These are phyloP conservation scores for Gymnopus androsaceus DNA, from an alignment of 1,284 basidiomycete genomes.

Conservation along the genomic window DNA sequence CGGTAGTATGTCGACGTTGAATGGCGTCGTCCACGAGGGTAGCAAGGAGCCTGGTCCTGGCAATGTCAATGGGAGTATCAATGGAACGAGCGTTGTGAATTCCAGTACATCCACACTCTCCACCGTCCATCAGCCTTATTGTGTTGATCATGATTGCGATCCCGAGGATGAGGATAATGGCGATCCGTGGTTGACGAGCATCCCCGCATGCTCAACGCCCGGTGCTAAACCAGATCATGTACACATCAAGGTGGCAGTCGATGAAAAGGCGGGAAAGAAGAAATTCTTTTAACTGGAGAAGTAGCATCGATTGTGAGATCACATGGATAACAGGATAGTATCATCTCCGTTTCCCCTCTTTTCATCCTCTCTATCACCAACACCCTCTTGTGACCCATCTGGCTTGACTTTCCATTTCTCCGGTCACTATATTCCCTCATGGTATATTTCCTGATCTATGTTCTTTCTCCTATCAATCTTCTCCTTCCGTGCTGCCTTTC, in stretches of 20 bases:
- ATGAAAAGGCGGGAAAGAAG: conserved; percentile 72
- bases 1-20: conserved; percentile 3
- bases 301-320: background rate
- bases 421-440: background rate
- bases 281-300: conserved; percentile 58
- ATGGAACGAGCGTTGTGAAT: background rate
- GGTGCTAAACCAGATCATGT: conserved; percentile 52
- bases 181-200: conserved; percentile 77
- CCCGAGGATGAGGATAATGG: conserved; percentile 72
- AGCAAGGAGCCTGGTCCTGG: conserved; percentile 6
- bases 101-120: conserved; percentile 3
- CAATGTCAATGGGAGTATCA: background rate
- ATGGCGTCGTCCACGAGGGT: background rate
- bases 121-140: conserved; percentile 28
- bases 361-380: background rate
- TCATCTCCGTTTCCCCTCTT: background rate
- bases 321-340: background rate
- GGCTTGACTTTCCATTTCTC: no score
- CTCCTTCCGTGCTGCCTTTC: background rate
- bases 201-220: conserved; percentile 67
- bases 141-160: conserved; percentile 64
- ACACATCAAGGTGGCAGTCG: conserved; percentile 70
- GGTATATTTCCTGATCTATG: background rate
- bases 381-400: background rate
- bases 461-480: background rate